These are phyloP conservation scores for Rhododendron griersonianum DNA, from an alignment of 148 eudicot genomes.

Conservation along the genomic window DNA sequence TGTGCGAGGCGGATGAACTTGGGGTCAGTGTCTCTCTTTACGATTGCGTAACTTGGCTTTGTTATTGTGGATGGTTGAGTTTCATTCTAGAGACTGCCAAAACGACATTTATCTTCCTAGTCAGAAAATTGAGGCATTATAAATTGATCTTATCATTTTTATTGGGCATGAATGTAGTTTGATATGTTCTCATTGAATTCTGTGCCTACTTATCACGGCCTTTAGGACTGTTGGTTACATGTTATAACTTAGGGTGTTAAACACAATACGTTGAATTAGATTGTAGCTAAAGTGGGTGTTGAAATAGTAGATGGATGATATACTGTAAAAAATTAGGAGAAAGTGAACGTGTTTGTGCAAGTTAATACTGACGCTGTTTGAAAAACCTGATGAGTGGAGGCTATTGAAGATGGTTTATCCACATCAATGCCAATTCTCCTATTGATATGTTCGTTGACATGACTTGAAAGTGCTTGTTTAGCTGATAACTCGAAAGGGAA, in stretches of 20 bases:
- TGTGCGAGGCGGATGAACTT: conserved; percentile 90
- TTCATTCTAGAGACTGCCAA: background rate
- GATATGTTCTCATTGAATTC: background rate
- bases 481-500: background rate
- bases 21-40: conserved; percentile 55
- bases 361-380: background rate
- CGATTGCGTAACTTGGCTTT: background rate
- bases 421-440: background rate
- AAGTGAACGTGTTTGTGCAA: background rate
- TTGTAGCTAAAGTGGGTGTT: background rate
- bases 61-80: background rate
- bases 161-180: background rate
- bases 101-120: background rate
- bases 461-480: too few species aligned
- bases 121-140: background rate
- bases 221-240: background rate
- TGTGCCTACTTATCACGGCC: background rate
- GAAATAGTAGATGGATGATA: background rate
- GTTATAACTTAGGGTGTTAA: background rate
- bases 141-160: background rate
- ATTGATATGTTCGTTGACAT: background rate
- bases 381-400: background rate
- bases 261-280: background rate
- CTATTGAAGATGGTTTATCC: background rate
- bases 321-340: background rate